Base-by-base conservation (phyloP, 2,329 filamentous ascomycete species). In the Colletotrichum lindemuthianum region DNA sequence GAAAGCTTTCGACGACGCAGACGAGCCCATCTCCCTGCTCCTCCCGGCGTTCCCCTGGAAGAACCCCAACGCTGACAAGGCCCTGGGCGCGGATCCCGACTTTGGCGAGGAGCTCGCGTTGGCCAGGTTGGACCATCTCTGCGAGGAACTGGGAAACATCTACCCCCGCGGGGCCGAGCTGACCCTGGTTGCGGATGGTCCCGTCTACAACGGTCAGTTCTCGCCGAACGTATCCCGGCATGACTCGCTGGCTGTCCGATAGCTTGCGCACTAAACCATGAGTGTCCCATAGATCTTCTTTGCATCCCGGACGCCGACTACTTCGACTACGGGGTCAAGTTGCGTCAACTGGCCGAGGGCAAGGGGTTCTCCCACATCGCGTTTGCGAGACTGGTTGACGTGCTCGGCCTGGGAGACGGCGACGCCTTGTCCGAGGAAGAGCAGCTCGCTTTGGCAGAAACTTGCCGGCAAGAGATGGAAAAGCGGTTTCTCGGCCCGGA, bases 91-190 rank as follows among this genome's bases (percentile, higher is more conserved):
- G 10, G 52, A 51, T 32, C 57, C 57, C 37, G 57, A 59, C 24
- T 47, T 59, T 33, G 57, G 43, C 8, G 57, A 59, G 16, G 57
- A 59, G 57, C 57, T 59, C 12, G 57, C 47, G 40, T 39, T 59
- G 13, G 41, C 57, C 34, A 13, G 48, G 24, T 32, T 59, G 24
- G 44, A 59, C 40, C 57, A 59, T 16, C 57, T 59, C 15, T 59
- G 57, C 48, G 39, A 59, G 12, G 57, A 59, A 24, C 47, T 59
- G 15, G 39, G 33, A 15, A 45, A 33, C 5, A 34, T 59, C 33
- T 59, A 59, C 40, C 16, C 48, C 0, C 43, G 43, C 47, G 57
- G 57, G n/a, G 57, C 57, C 9, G 13, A 59, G 12, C 36, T 59
- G 3, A 53, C 57, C 16, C 40, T 59, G 39, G 47, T 59, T 16